Evolutionary conservation across 2,329 filamentous ascomycete genomes (phyloP), one percentile per base, ranked within the genome.

Genomic region (Neophaeococcomyces mojaviensis): DNA sequence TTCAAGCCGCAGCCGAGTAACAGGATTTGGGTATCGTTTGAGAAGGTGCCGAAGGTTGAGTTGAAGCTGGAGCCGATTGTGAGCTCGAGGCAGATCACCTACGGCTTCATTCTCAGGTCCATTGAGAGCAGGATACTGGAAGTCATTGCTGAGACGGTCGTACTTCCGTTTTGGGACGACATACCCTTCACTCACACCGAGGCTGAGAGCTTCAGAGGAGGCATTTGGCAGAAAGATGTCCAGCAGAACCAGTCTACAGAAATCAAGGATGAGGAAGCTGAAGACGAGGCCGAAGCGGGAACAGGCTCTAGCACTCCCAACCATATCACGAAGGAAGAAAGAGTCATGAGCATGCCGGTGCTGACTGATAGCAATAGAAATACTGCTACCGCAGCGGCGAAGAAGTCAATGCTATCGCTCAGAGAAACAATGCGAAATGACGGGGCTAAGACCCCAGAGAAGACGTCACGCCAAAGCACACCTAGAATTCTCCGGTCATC

Each of bases 1-100:
- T 82, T 97, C 64, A 98, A 98, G 64, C 87, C 92, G 5, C 88
- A 90, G 13, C 92, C 92, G 1, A 96, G 88, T 64, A 98, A 98
- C 63, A 80, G 92, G 33, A 65, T 95, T n/a, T 98, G 92, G 92
- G 79, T 97, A 55, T 84, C 88, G 1, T 98, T 98, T 61, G 86
- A 94, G 61, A 81, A 81, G n/a, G 86, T 88, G 74, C 92, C 92
- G 15, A 89, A 90, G 60, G 84, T 98, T 70, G 88, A 94, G 51
- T 82, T 96, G 74, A 80, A 80, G n/a, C 87, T 97, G 35, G 88
- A 97, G 62, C 92, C 92, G 3, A 89, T 98, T 55, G 88, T 98
- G 41, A 95, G 89, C 68, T 85, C 88, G 12, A 81, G 90, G 48
- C 90, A 97, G 62, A 95, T 98, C 54, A 97, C 92, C 0, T 97